A percentile compares a stretch with the other conserved stretches of the same genome.
phyloP scores from a whole-genome alignment of 306 rosid genomes.

The Macrotyloma uniflorum region DNA sequence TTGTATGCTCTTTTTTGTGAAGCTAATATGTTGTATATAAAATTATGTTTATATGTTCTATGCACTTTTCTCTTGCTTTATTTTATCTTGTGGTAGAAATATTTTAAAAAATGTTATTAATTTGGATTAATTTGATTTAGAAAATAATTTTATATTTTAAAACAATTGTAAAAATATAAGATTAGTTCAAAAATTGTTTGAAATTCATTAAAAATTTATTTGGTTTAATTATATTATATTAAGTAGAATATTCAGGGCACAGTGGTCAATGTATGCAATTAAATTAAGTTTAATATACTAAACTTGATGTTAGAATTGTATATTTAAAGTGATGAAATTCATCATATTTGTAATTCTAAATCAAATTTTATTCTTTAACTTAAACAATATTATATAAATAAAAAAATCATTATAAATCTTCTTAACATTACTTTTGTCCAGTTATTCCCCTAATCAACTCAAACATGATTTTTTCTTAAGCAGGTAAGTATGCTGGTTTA shows the following conservation, averaged over 20 bases:
- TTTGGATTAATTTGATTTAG: neutral
- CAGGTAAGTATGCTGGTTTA: too few species aligned
- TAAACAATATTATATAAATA: too few species aligned
- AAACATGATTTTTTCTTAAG: too few species aligned
- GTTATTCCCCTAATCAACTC: too few species aligned
- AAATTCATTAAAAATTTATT: neutral
- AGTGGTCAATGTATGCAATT: neutral
- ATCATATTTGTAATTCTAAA: too few species aligned
- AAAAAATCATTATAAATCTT: too few species aligned
- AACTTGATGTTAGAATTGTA: too few species aligned
- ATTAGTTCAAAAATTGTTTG: neutral
- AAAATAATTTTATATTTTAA: neutral
- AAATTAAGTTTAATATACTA: neutral
- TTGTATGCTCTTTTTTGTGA: too few species aligned
- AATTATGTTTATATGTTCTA: constrained; percentile 11
- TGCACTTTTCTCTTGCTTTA: neutral
- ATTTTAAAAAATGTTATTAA: neutral
- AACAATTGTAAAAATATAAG: neutral
- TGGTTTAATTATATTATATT: neutral
- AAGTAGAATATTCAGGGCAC: neutral
- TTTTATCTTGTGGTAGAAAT: neutral
- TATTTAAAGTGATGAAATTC: too few species aligned
- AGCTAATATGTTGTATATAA: constrained; percentile 31
- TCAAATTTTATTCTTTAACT: too few species aligned
- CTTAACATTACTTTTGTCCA: too few species aligned